Base-by-base conservation (phyloP, 192 early-diverging fungal genomes). In the Globomyces pollinis-pini region DNA sequence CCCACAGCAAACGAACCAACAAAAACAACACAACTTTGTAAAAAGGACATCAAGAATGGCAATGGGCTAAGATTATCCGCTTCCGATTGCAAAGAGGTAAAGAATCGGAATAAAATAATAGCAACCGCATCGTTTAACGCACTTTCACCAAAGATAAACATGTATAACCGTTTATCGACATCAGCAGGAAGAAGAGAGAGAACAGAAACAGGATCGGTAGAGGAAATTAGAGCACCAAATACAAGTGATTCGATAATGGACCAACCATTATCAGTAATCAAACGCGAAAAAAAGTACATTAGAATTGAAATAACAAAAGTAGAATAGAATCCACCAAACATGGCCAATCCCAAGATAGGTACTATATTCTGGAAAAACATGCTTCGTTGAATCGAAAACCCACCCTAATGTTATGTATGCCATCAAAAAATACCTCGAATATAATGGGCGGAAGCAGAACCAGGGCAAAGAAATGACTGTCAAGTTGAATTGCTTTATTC, bases 71-170 rank as follows among this genome's bases (percentile, higher is more conserved):
- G 65, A 0, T 70, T 70, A 61, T 81, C 74, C 11, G 76, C 79
- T 6, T 55, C 53, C 4, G 53, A 29, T 41, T 55, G 53, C 28
- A 81, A 57, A 13, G 50, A 60, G 11, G 75, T 71, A 54, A 83
- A 83, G 65, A 83, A 83, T 8, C 76, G 63, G 69, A 74, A 83
- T n/a, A 83, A 68, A 49, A 83, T 83, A 58, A 83, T 79, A 4
- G 75, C 61, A 18, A 83, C 80, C 30, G 80, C 80, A 53, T 83
- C 80, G 59, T 83, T 83, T 31, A 83, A 67, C 1, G 80, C 80
- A 29, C 68, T 71, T 66, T 83, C 80, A n/a, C 80, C 80, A 64
- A 83, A 83, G 39, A 83, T 83, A 38, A 83, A 41, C 71, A 83
- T 83, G 71, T 83, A 83, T 20, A 81, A 64, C 12, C 70, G 56